Evolutionary conservation across 768 basidiomycete species (phyloP), one percentile per base, ranked within the genome.

Genomic region (Suillus discolor): DNA sequence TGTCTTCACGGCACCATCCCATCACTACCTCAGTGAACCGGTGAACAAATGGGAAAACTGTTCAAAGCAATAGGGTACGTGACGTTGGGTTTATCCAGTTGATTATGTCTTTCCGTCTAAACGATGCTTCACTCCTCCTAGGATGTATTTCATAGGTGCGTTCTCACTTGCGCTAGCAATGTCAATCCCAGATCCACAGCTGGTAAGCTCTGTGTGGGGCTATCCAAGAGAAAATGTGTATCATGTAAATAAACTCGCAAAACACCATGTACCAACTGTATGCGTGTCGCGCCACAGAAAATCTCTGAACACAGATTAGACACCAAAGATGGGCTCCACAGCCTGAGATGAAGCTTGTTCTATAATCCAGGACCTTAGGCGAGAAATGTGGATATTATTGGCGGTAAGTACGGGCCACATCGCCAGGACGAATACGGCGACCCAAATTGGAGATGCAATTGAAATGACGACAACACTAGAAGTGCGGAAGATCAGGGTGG

Each of bases 371-470:
- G 23, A 15, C 13, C 49, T 25, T 25, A 51, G 13, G 25, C 16
- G 49, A 15, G 49, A 51, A 6, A 51, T 8, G 49, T 51, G 49
- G 8, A 51, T 15, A 25, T 15, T 15, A 51, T 51, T 51, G 15
- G 49, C 23, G 15, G 49, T 15, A 23, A 51, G 49, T 51, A 60
- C 15, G 18, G 63, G 63, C 63, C 63, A 64, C 55, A n/a, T 42
- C 13, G 18, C 55, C 4, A 64, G 55, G 15, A 59, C 39, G 28
- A 57, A 16, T 23, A 64, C n/a, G 2, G 47, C 7, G 63, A 13
- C 41, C 63, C 55, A 64, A 18, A 41, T 31, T 23, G 63, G 63
- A 16, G 41, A 64, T 8, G 57, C 31, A 25, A 59, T 28, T 15
- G 51, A 25, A 6, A 62, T 15, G 13, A 31, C 45, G 47, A 49